Evolutionary conservation across 805 yeast genomes (phyloP).

Genomic region (Yarrowia alimentaria): DNA sequence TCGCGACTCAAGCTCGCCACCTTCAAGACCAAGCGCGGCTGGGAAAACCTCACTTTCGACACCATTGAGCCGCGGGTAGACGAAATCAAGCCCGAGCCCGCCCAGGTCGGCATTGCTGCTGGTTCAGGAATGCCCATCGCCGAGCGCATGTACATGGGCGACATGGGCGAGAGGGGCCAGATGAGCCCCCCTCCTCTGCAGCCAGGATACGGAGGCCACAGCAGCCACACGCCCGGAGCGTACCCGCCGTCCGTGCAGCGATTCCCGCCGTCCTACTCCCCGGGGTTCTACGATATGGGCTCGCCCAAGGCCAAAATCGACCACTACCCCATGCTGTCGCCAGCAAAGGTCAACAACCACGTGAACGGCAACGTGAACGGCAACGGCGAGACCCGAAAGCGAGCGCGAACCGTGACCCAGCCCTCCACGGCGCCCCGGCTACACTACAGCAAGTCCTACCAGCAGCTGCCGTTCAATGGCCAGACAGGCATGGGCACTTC

Average conservation of each 20-base stretch:
- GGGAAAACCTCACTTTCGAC: conserved; percentile 41
- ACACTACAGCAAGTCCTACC: conserved; percentile 23
- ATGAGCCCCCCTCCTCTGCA: conserved; percentile 4
- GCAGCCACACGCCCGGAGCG: no score
- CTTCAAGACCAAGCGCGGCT: conserved; percentile 44
- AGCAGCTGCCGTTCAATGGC: conserved; percentile 20
- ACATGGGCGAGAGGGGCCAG: conserved; percentile 15
- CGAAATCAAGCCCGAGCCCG: conserved; percentile 26
- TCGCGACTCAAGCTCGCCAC: conserved; percentile 45
- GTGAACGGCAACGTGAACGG: no score
- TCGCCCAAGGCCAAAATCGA: conserved; percentile 9
- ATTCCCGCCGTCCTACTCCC: conserved; percentile 6
- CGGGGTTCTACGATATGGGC: conserved; percentile 5
- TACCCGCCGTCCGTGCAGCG: conserved; percentile 6
- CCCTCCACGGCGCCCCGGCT: background rate
- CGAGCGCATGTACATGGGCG: conserved; percentile 17
- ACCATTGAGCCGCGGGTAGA: conserved; percentile 40
- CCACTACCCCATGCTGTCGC: conserved; percentile 19
- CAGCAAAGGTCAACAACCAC: conserved; percentile 13
- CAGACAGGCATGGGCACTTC: background rate
- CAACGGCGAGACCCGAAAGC: conserved; percentile 10
- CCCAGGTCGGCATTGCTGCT: no score
- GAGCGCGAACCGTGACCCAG: conserved; percentile 20
- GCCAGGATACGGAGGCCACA: no score
- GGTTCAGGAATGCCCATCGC: no score